These are phyloP conservation scores for Asclepias syriaca DNA, from an alignment of 257 asterid genomes.

Conservation along the genomic window DNA sequence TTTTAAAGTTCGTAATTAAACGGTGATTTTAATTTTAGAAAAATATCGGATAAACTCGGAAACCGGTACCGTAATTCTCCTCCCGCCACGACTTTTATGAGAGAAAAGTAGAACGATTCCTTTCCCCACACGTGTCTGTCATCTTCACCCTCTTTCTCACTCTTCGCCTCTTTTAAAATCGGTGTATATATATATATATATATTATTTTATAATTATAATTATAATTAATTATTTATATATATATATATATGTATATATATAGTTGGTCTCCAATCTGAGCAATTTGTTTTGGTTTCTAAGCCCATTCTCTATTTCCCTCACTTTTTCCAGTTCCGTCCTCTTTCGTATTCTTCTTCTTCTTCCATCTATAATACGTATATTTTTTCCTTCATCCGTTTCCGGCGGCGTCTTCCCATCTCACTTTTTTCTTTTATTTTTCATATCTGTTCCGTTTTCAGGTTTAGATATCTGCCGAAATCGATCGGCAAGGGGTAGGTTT, in stretches of 20 bases:
- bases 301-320: constrained; percentile 1
- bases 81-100: constrained; percentile 40
- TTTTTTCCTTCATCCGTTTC: background rate
- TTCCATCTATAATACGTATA: background rate
- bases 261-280: background rate
- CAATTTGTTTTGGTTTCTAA: background rate
- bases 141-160: background rate
- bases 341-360: background rate
- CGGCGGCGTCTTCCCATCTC: constrained; percentile 25
- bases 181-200: too few species aligned
- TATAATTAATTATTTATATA: too few species aligned
- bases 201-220: background rate
- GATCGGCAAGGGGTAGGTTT: constrained; percentile 11
- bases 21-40: too few species aligned
- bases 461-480: constrained; percentile 18
- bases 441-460: constrained; percentile 1
- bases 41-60: background rate
- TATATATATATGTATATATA: background rate
- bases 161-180: constrained; percentile 3
- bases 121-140: constrained; percentile 52
- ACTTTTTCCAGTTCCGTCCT: background rate
- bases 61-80: constrained; percentile 12
- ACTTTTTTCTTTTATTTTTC: background rate
- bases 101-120: constrained; percentile 23
- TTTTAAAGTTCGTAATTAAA: background rate